phyloP scores from a whole-genome alignment of 139 green algal species.

The Raphidocelis subcapitata region DNA sequence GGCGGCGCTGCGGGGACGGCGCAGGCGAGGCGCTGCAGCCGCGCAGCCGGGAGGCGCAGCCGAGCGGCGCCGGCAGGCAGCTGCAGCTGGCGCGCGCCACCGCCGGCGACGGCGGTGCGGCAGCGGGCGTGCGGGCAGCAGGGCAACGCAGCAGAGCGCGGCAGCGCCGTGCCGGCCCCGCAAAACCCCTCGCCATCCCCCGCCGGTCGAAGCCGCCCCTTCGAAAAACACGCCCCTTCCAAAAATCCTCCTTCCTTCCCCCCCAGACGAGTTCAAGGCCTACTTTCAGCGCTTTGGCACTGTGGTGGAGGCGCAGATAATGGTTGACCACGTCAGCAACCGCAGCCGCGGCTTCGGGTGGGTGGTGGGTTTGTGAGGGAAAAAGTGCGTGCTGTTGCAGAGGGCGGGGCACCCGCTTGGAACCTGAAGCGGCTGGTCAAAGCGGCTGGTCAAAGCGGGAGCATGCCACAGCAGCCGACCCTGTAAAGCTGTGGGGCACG shows the following conservation, averaged over 20 bases:
- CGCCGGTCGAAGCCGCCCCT: no score
- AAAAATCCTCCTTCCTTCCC: background rate
- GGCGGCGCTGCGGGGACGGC: no score
- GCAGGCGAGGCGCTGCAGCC: no score
- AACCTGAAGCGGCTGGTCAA: background rate
- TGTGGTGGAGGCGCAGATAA: slow-evolving; percentile 77
- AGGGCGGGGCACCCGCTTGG: background rate
- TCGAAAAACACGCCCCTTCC: no score
- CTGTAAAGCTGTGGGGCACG: background rate
- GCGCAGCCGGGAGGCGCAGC: no score
- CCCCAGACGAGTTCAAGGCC: slow-evolving; percentile 60
- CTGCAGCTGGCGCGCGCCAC: no score
- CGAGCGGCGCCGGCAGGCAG: no score
- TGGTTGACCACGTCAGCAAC: slow-evolving; percentile 77
- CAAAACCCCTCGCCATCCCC: no score
- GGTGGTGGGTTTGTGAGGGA: background rate
- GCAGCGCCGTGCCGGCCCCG: no score
- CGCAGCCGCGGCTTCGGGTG: slow-evolving; percentile 82
- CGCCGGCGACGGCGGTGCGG: no score
- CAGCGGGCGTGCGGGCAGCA: no score
- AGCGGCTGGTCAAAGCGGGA: background rate
- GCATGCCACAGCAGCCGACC: background rate
- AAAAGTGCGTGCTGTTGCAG: background rate
- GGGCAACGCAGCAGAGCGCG: no score
- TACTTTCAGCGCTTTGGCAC: slow-evolving; percentile 90